Evolutionary conservation across 805 yeast species (phyloP).

Genomic region (Millerozyma acaciae): DNA sequence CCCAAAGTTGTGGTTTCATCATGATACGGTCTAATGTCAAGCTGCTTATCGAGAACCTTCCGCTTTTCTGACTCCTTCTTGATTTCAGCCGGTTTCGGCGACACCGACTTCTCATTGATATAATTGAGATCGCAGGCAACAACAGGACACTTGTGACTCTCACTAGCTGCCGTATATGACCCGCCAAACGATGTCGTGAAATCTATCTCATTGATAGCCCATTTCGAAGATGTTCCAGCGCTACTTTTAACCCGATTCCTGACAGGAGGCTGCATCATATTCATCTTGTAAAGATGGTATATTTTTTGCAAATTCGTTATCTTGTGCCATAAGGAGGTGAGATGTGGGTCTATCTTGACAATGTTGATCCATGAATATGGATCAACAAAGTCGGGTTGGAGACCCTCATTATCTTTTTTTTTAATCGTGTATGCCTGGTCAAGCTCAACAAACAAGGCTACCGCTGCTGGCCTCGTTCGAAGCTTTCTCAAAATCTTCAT

Average conservation of each 20-base stretch:
- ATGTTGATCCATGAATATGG: constrained; percentile 38
- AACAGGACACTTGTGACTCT: constrained; percentile 29
- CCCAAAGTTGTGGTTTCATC: neutral
- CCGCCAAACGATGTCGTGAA: constrained; percentile 18
- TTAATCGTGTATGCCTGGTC: constrained; percentile 13
- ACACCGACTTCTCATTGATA: constrained; percentile 23
- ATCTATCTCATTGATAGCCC: constrained; percentile 23
- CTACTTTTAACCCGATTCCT: constrained; percentile 4
- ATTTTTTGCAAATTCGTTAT: constrained; percentile 39
- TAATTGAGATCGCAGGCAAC: constrained; percentile 37
- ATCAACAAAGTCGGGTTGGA: constrained; percentile 12
- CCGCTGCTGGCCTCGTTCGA: constrained; percentile 5
- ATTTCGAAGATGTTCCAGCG: constrained; percentile 1
- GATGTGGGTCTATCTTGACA: constrained; percentile 36
- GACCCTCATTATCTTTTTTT: neutral
- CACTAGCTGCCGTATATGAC: constrained; percentile 4
- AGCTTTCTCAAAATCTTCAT: constrained; percentile 14
- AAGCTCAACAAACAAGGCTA: constrained; percentile 12
- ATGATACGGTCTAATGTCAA: neutral
- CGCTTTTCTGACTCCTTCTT: constrained; percentile 17
- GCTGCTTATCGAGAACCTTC: neutral
- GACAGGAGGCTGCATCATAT: constrained; percentile 8
- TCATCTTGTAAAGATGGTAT: constrained; percentile 35
- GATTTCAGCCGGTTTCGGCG: constrained; percentile 8
- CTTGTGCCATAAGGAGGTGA: constrained; percentile 38